These are phyloP conservation scores for Heritiera fomes DNA, from an alignment of 345 rosid species.

Conservation along the genomic window DNA sequence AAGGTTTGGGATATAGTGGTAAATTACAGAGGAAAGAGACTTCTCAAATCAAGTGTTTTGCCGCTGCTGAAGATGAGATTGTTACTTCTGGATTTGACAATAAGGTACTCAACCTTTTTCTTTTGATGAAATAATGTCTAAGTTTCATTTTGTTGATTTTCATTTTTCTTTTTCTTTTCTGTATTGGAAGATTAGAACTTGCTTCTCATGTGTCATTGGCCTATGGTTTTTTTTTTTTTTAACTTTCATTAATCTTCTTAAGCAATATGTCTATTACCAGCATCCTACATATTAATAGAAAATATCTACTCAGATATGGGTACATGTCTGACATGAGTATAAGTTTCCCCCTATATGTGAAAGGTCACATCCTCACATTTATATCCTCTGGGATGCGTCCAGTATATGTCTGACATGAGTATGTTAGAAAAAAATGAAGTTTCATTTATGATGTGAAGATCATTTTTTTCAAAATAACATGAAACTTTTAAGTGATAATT, in stretches of 20 bases:
- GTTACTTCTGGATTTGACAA: slow-evolving; percentile 90
- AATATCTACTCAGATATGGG: not conserved
- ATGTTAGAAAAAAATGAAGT: not conserved
- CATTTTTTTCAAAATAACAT: not conserved
- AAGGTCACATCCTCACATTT: not conserved
- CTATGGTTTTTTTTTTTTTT: too few relatives aligned
- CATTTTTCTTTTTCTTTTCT: not conserved
- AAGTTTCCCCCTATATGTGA: not conserved
- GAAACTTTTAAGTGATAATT: not conserved
- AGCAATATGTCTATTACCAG: not conserved
- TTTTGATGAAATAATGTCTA: not conserved
- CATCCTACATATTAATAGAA: not conserved
- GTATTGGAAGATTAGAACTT: not conserved
- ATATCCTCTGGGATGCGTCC: not conserved
- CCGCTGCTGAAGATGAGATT: slow-evolving; percentile 81
- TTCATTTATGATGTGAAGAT: not conserved
- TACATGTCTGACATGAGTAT: not conserved
- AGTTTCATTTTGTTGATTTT: not conserved
- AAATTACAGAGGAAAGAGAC: slow-evolving; percentile 73
- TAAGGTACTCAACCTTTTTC: slow-evolving; percentile 47
- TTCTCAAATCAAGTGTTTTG: slow-evolving; percentile 80
- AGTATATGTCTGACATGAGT: not conserved
- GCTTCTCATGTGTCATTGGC: not conserved
- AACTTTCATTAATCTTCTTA: too few relatives aligned
- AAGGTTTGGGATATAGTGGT: slow-evolving; percentile 80